Conservation (phyloP, 768 basidiomycete genomes). For the Macrolepiota albuminosa region DNA sequence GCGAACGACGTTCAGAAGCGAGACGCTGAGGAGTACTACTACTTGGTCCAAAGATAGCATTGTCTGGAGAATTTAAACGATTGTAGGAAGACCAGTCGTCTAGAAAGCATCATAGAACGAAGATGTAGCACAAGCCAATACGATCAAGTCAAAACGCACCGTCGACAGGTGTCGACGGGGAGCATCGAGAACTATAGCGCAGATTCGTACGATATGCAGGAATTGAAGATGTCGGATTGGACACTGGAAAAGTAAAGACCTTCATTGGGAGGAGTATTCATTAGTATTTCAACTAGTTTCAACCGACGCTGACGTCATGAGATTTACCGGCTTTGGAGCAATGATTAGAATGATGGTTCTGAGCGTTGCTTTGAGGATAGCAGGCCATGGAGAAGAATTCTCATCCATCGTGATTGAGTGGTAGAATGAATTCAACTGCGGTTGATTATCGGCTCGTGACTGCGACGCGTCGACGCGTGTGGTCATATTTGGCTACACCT, state of each 20-base stretch:
- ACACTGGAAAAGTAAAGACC: constrained; percentile 11
- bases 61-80: background rate
- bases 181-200: background rate
- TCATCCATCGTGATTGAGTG: background rate
- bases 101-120: background rate
- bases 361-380: constrained; percentile 4
- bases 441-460: background rate
- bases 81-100: background rate
- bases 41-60: background rate
- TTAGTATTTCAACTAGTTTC: background rate
- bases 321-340: constrained; percentile 11
- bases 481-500: background rate
- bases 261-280: background rate
- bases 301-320: background rate
- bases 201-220: constrained; percentile 2
- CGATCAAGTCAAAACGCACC: background rate
- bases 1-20: background rate
- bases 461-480: background rate
- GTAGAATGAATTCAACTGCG: constrained; percentile 36
- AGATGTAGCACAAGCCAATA: background rate
- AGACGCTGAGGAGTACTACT: background rate
- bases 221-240: background rate
- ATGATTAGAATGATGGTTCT: constrained; percentile 5
- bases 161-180: background rate
- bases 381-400: constrained; percentile 1